These are phyloP conservation scores for Quercus berberidifolia DNA, from an alignment of 306 rosid genomes.

Conservation along the genomic window DNA sequence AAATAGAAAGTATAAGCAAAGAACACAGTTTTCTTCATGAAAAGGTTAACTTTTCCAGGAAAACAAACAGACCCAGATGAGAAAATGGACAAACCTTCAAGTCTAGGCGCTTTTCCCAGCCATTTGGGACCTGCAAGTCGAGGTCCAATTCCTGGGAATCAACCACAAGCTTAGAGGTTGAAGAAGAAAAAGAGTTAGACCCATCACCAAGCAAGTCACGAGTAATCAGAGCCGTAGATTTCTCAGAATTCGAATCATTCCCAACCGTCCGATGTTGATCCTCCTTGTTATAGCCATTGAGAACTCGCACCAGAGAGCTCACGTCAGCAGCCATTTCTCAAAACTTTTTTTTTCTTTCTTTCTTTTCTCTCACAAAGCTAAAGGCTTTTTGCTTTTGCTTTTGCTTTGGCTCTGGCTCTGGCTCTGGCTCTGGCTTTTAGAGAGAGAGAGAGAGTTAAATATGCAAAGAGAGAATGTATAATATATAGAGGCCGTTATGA, in stretches of 20 bases:
- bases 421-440: constrained; percentile 12
- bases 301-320: constrained; percentile 60
- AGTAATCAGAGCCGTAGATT: constrained; percentile 79
- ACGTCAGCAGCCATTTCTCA: constrained; percentile 83
- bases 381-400: neutral
- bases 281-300: constrained; percentile 55
- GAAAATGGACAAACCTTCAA: constrained; percentile 57
- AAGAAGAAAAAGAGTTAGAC: constrained; percentile 10
- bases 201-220: constrained; percentile 83
- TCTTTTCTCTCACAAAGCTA: neutral
- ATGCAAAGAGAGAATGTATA: neutral
- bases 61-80: constrained; percentile 18
- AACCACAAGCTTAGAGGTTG: constrained; percentile 10
- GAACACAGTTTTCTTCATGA: neutral
- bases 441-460: neutral
- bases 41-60: constrained; percentile 12
- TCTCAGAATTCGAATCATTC: constrained; percentile 53
- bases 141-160: constrained; percentile 95
- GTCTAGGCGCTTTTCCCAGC: constrained; percentile 94
- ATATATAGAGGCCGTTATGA: neutral
- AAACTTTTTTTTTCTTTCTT: neutral
- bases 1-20: neutral
- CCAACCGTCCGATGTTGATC: constrained; percentile 67
- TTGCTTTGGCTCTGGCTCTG: neutral
- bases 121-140: constrained; percentile 86